Evolutionary conservation across 805 yeast species (phyloP).

Genomic region (Yamadazyma takamatsuzukensis): DNA sequence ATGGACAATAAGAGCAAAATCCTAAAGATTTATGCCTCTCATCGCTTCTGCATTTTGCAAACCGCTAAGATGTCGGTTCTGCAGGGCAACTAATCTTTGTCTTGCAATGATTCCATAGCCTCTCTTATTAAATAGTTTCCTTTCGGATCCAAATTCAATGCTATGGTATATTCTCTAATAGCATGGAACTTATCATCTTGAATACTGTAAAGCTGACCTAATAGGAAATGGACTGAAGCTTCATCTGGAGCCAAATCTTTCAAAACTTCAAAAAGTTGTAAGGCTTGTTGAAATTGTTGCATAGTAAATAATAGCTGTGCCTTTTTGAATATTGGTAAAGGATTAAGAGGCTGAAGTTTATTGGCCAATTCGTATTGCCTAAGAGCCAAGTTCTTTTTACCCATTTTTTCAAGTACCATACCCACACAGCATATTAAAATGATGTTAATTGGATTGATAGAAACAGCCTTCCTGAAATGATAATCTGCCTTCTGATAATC

Average conservation of each 20-base stretch:
- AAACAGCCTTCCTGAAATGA: conserved; percentile 82
- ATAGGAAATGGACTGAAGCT: conserved; percentile 83
- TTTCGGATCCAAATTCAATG: conserved; percentile 88
- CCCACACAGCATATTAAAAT: conserved; percentile 92
- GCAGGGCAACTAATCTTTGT: conserved; percentile 11
- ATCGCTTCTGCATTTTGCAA: no score
- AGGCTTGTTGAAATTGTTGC: conserved; percentile 68
- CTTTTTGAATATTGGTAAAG: conserved; percentile 82
- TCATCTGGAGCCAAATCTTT: conserved; percentile 86
- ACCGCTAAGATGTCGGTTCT: no score
- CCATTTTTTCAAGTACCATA: conserved; percentile 79
- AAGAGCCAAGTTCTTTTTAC: conserved; percentile 66
- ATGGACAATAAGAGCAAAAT: no score
- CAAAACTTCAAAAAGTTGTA: conserved; percentile 69
- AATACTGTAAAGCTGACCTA: conserved; percentile 82
- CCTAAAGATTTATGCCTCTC: no score
- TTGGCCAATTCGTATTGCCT: conserved; percentile 80
- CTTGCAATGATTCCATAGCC: conserved; percentile 60
- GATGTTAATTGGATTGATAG: conserved; percentile 86
- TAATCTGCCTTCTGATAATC: conserved; percentile 78
- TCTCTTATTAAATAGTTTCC: conserved; percentile 83
- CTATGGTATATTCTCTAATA: conserved; percentile 79
- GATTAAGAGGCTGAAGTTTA: conserved; percentile 77
- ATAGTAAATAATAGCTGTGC: conserved; percentile 75
- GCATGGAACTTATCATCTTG: conserved; percentile 75